Evolutionary conservation across 306 rosid species (phyloP).

Genomic region (Citrullus colocynthis): DNA sequence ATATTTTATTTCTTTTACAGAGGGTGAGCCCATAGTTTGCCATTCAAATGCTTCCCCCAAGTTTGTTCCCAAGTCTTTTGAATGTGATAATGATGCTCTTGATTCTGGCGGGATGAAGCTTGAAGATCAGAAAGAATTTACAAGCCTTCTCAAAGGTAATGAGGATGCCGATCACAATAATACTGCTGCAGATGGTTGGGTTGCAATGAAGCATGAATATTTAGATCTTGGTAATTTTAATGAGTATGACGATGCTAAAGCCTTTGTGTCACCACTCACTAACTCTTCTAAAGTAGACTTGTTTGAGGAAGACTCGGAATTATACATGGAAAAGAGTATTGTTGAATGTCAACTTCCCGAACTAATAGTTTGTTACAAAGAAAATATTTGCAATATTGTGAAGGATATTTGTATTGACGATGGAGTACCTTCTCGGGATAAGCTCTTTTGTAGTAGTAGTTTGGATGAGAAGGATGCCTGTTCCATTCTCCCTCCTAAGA

Average conservation of each 20-base stretch:
- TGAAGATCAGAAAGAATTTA: constrained; percentile 19
- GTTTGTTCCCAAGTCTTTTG: constrained; percentile 30
- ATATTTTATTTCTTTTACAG: constrained; percentile 25
- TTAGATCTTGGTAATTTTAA: constrained; percentile 16
- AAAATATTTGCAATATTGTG: constrained; percentile 33
- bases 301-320: constrained; percentile 21
- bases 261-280: constrained; percentile 19
- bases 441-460: constrained; percentile 26
- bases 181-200: neutral
- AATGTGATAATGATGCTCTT: constrained; percentile 21
- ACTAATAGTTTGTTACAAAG: constrained; percentile 41
- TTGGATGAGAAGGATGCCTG: constrained; percentile 22
- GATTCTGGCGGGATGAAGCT: constrained; percentile 27
- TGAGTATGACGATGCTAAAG: constrained; percentile 15
- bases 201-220: neutral
- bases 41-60: constrained; percentile 27
- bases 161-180: neutral
- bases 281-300: constrained; percentile 28
- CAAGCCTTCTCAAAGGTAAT: constrained; percentile 13
- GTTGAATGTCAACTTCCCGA: constrained; percentile 53
- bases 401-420: constrained; percentile 83
- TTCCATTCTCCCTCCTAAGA: constrained; percentile 16
- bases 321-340: constrained; percentile 39
- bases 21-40: constrained; percentile 37
- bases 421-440: constrained; percentile 39